Conservation (phyloP, 2,329 filamentous ascomycete species). For the Lasiodiplodia citricola region DNA sequence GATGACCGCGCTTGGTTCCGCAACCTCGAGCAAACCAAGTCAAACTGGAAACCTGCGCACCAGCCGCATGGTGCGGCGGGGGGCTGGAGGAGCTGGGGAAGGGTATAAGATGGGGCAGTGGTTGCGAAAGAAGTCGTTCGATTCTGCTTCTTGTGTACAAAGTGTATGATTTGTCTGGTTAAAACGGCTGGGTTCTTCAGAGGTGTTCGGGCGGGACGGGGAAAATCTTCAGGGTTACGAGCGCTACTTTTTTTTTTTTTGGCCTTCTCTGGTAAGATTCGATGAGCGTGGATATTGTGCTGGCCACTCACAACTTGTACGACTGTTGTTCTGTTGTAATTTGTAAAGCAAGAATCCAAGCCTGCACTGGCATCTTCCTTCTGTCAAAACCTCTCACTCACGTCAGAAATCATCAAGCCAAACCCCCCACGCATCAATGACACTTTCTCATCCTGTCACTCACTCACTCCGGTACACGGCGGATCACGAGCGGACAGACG, state of each 20-base stretch:
- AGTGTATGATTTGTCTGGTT: neutral
- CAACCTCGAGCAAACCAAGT: neutral
- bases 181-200: neutral
- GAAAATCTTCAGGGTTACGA: neutral
- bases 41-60: neutral
- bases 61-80: neutral
- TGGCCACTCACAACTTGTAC: neutral
- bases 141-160: constrained; percentile 1
- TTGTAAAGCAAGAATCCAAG: neutral
- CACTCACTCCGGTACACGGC: neutral
- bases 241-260: neutral
- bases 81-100: neutral
- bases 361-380: neutral
- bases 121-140: neutral
- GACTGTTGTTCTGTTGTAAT: neutral
- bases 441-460: neutral
- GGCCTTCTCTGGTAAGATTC: neutral
- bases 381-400: neutral
- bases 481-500: neutral
- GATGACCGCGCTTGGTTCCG: neutral
- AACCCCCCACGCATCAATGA: neutral
- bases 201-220: neutral
- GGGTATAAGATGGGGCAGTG: neutral
- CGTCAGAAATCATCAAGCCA: neutral
- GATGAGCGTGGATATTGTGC: neutral